Conservation (phyloP, 2,329 filamentous ascomycete genomes). For the Hymenoscyphus occultus region DNA sequence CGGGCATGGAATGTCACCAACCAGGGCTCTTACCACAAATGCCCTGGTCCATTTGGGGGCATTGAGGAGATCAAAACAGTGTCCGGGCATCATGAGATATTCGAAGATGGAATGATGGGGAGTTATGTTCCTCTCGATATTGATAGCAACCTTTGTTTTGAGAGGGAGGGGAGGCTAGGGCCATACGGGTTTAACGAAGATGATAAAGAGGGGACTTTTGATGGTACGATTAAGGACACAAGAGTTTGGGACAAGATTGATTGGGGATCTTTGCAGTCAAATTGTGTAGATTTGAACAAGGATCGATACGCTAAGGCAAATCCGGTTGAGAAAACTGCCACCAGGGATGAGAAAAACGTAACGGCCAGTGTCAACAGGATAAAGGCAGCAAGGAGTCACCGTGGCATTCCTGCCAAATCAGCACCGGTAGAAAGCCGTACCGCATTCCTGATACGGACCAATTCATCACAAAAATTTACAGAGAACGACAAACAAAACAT, state of each 20-base stretch:
- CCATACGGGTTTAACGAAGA: constrained; percentile 56
- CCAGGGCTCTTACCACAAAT: constrained; percentile 59
- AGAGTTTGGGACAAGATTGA: constrained; percentile 40
- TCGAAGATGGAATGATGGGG: constrained; percentile 61
- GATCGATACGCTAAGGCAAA: constrained; percentile 49
- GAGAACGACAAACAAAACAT: constrained; percentile 76
- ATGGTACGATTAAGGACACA: neutral
- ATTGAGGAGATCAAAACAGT: constrained; percentile 61
- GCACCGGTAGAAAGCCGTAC: neutral
- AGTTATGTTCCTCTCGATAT: constrained; percentile 59
- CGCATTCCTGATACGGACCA: constrained; percentile 70
- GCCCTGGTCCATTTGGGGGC: constrained; percentile 55
- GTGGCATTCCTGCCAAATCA: neutral
- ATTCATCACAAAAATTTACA: constrained; percentile 76
- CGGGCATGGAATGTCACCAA: constrained; percentile 55
- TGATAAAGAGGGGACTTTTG: neutral
- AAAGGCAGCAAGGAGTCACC: neutral
- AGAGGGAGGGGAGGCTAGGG: constrained; percentile 66
- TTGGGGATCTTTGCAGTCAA: constrained; percentile 68
- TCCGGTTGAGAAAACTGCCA: neutral
- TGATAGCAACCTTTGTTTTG: constrained; percentile 63
- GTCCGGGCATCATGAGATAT: constrained; percentile 56
- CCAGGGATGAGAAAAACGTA: neutral
- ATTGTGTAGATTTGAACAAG: constrained; percentile 64
- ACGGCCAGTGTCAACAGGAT: neutral